Evolutionary conservation across 176 grass and related monocot species (phyloP), one percentile per base, ranked within the genome.

Genomic region (Carex kokanica): DNA sequence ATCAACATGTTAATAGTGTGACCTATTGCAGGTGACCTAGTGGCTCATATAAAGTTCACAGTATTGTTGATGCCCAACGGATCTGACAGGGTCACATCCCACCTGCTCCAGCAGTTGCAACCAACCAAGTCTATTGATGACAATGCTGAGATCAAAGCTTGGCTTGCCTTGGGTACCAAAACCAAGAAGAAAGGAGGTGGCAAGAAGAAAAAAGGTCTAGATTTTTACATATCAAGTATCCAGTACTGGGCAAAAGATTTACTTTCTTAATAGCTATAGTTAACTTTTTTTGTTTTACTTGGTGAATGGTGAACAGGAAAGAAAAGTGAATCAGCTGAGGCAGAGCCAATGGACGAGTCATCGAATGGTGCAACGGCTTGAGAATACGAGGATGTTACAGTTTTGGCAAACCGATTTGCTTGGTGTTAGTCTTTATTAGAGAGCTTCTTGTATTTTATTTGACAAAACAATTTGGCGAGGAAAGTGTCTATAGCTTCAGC

Each of bases 141-240:
- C 21, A 82, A 94, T 81, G 72, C 85, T 45, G 97, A 99, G 60
- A 96, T 99, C 13, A 99, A 96, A 83, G 91, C 85, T 70, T 99
- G 97, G 97, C 89, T 99, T 78, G 89, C 97, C 64, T 83, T 99
- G 89, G 91, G 93, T 41, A 99, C 88, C 4, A 99, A 99, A 81
- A 85, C 97, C 82, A 99, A 99, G 93, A 99, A 99, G 66, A 99
- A 96, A 27, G 89, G 97, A 52, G 97, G 97, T 70, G 97, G 93
- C 71, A 99, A 99, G 83, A 99, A 95, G 83, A 99, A 99, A 71
- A 99, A 92, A 90, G 97, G 97, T 95, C 8, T 31, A 54, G 56
- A 17, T 1, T 3, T 31, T 38, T 31, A 52, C 25, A 56, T 16
- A 25, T 52, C 18, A 41, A 32, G 6, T 78, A 53, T 71, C 25